Conservation (phyloP, 306 rosid species). For the Medicago ruthenica region DNA sequence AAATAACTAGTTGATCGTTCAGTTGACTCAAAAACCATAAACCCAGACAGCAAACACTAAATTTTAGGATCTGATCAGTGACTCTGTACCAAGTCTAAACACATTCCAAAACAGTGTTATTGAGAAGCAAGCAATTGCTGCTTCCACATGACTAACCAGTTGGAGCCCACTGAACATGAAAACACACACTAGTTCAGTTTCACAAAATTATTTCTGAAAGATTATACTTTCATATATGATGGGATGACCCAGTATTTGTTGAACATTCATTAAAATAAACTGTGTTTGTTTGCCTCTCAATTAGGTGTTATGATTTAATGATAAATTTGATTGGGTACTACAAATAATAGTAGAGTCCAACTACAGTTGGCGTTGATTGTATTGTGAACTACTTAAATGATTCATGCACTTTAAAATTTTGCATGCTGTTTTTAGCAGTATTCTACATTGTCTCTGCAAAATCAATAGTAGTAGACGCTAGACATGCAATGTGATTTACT, state of each 20-base stretch:
- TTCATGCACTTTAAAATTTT: not conserved
- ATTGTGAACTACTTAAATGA: not conserved
- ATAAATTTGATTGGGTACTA: slow-evolving; percentile 14
- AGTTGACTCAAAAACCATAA: not conserved
- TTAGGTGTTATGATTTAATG: slow-evolving; percentile 7
- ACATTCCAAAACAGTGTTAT: not conserved
- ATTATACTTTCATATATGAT: slow-evolving; percentile 2
- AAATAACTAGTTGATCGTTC: slow-evolving; percentile 25
- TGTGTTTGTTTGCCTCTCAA: slow-evolving; percentile 1
- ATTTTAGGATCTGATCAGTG: not conserved
- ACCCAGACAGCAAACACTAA: not conserved
- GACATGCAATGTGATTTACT: slow-evolving; percentile 20
- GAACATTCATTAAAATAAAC: not conserved
- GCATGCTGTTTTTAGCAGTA: slow-evolving; percentile 15
- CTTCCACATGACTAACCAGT: not conserved
- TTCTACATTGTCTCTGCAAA: not conserved
- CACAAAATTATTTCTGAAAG: slow-evolving; percentile 28
- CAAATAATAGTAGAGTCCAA: not conserved
- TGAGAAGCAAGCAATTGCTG: not conserved
- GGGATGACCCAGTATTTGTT: slow-evolving; percentile 1
- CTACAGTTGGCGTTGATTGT: not conserved
- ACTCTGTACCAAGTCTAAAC: slow-evolving; percentile 12
- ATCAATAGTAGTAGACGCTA: not conserved
- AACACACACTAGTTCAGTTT: slow-evolving; percentile 18
- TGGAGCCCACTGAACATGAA: not conserved